Evolutionary conservation across 2,329 filamentous ascomycete species (phyloP).

Genomic region (Colletotrichum tanaceti): DNA sequence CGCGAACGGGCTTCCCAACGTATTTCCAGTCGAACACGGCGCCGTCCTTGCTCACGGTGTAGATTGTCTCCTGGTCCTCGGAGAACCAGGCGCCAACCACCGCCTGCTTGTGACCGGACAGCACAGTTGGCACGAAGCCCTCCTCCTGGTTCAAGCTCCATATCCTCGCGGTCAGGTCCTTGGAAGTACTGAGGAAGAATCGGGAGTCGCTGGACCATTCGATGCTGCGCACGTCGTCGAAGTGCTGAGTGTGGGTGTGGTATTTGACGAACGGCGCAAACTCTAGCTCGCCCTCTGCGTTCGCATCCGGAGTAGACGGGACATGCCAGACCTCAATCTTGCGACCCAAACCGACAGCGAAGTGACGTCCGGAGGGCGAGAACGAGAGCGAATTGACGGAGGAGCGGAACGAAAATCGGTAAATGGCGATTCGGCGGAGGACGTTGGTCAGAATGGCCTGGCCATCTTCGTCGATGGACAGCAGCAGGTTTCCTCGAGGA

Average conservation of each 20-base stretch:
- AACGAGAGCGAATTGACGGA: constrained; percentile 86
- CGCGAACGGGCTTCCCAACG: constrained; percentile 67
- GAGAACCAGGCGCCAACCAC: constrained; percentile 98
- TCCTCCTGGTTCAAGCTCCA: constrained; percentile 93
- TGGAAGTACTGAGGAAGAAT: constrained; percentile 93
- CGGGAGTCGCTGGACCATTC: constrained; percentile 97
- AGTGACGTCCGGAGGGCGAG: constrained; percentile 89
- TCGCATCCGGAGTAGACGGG: constrained; percentile 86
- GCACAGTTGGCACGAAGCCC: constrained; percentile 87
- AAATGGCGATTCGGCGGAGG: constrained; percentile 83
- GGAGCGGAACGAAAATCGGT: constrained; percentile 95
- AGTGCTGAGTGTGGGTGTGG: constrained; percentile 87
- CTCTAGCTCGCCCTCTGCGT: constrained; percentile 83
- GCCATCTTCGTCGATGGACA: constrained; percentile 94
- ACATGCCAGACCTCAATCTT: constrained; percentile 97
- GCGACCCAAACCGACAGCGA: constrained; percentile 87
- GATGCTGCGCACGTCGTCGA: constrained; percentile 85
- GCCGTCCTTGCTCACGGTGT: constrained; percentile 97
- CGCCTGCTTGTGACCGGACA: constrained; percentile 90
- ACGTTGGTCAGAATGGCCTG: constrained; percentile 94
- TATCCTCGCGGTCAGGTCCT: constrained; percentile 91
- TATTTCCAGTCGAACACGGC: constrained; percentile 96
- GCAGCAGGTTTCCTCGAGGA: constrained; percentile 88
- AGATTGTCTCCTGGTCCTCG: constrained; percentile 92
- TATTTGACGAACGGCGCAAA: constrained; percentile 95